Percentiles rank a stretch among this genome's conserved stretches.
Evolutionary conservation across 108 stramenopile species (phyloP).

Genomic region (Fragilaria crotonensis): DNA sequence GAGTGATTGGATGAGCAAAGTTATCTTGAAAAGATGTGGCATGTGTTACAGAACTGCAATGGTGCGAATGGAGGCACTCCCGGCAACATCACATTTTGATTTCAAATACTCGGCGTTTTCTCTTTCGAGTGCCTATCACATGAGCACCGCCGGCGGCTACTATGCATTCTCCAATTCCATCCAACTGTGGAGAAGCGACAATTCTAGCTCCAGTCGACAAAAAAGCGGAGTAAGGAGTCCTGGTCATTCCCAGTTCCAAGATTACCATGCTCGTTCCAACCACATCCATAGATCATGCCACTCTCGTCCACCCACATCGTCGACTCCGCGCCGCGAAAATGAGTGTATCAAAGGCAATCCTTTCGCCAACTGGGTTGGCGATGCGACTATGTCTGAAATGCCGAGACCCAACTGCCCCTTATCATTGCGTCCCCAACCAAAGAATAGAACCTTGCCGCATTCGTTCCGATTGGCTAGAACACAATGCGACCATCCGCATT

Average conservation of each 20-base stretch:
- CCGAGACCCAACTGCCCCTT: conserved; percentile 28
- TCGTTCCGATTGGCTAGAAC: not conserved
- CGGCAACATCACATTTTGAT: too few species aligned
- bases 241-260: conserved; percentile 6
- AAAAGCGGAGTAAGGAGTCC: not conserved
- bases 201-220: not conserved
- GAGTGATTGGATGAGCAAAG: too few species aligned
- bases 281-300: conserved; percentile 40
- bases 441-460: not conserved
- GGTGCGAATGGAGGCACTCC: too few species aligned
- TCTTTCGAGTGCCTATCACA: too few species aligned
- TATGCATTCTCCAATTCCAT: not conserved
- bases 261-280: conserved; percentile 86
- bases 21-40: too few species aligned
- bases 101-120: too few species aligned
- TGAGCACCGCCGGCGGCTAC: conserved; percentile 3
- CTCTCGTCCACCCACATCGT: conserved; percentile 44
- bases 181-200: not conserved
- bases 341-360: conserved; percentile 3
- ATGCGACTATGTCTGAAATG: not conserved
- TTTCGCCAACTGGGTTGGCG: not conserved
- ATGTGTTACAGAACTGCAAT: too few species aligned
- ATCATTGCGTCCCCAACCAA: conserved; percentile 10
- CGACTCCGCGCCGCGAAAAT: conserved; percentile 63
- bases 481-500: conserved; percentile 22